Base-by-base conservation (phyloP, 768 basidiomycete species). In the Mycena olivaceomarginata region DNA sequence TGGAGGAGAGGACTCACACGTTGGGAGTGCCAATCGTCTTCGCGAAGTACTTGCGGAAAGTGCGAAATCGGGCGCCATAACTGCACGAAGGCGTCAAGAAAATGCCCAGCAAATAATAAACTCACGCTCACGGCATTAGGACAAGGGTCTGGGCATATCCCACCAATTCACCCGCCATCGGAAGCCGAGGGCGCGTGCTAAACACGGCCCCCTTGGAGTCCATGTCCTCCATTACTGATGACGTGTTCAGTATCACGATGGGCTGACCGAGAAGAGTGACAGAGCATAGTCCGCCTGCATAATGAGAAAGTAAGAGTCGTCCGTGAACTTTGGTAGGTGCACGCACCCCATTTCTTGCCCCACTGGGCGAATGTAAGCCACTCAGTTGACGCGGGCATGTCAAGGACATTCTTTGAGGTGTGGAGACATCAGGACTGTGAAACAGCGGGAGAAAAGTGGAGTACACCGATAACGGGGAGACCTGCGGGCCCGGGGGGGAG, bases 351-450 rank as follows among this genome's bases (percentile, higher is more conserved):
- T 83, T 88, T 88, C n/a, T 84, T 83, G 4, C 91, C 89, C 89
- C 92, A 89, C 57, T 91, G 87, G 7, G 90, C 83, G 75, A 87
- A 91, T 1, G 85, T 88, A 31, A 89, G 77, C 91, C 91, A 92
- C 43, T 87, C 87, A 56, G 87, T 85, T 39, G 83, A 77, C 0
- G 81, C 76, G 0, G 91, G 89, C 86, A 92, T 87, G 68, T 90
- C 87, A 22, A 86, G 80, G 15, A 90, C 82, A 84, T 90, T 92
- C 90, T 91, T 60, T 11, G 31, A 4, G 31, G 31, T 31, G 31
- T 2, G 31, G 31, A 31, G 31, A 43, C 39, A 68, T 63, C 57
- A 75, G 66, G 45, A 53, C 41, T 51, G 25, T 39, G 62, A 37
- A 43, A 15, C 46, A 37, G 51, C 72, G 75, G 64, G 20, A 20